Evolutionary conservation across 139 green algal genomes (phyloP).

Genomic region (Edaphochlamys debaryana): DNA sequence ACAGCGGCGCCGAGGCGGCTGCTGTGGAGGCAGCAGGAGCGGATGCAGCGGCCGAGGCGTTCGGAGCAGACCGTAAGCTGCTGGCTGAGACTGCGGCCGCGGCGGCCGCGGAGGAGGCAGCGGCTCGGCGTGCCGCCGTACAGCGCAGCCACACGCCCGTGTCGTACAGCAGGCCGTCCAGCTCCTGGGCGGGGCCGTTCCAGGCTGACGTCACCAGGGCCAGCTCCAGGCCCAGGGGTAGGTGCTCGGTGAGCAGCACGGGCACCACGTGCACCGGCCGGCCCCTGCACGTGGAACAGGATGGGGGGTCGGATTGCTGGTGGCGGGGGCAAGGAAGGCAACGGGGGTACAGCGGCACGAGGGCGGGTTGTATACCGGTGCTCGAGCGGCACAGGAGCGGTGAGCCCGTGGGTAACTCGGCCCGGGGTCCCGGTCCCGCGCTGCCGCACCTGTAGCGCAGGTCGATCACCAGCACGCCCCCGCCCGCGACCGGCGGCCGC

Average conservation of each 20-base stretch:
- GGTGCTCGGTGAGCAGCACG: not conserved
- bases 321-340: too few species aligned
- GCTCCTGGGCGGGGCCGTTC: not conserved
- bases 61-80: not conserved
- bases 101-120: not conserved
- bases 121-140: constrained; percentile 1
- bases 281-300: too few species aligned
- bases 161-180: constrained; percentile 34
- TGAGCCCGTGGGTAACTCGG: too few species aligned
- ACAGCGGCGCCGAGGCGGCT: too few species aligned
- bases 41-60: too few species aligned
- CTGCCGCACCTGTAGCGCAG: too few species aligned
- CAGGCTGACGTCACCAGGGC: not conserved
- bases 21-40: too few species aligned
- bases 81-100: not conserved
- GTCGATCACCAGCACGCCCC: constrained; percentile 18
- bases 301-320: too few species aligned
- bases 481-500: not conserved
- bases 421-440: too few species aligned
- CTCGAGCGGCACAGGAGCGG: too few species aligned
- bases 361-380: too few species aligned
- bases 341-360: too few species aligned
- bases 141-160: not conserved
- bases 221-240: not conserved
- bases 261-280: not conserved